Evolutionary conservation across 2,329 filamentous ascomycete genomes (phyloP).

Genomic region (Pyrenochaeta sp.): DNA sequence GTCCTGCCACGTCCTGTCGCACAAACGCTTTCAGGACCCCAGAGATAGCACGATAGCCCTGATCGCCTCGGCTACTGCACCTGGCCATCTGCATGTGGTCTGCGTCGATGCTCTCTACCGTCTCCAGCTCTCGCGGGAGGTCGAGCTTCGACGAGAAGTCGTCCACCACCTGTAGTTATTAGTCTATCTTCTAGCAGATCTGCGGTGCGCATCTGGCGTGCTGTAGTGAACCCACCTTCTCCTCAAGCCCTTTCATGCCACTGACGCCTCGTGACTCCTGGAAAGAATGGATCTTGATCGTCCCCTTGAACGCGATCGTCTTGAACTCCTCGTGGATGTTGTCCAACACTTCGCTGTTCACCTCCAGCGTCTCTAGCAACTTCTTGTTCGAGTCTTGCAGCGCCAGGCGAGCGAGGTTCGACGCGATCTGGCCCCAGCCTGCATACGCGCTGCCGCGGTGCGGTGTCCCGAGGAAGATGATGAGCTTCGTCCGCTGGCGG

Average conservation of each 20-base stretch:
- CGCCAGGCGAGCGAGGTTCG: conserved; percentile 43
- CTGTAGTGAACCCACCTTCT: no score
- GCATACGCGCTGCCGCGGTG: conserved; percentile 47
- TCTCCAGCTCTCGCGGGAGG: conserved; percentile 42
- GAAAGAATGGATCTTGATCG: conserved; percentile 52
- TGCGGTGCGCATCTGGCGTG: conserved; percentile 1
- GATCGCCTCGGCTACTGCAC: conserved; percentile 33
- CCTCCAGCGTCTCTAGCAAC: conserved; percentile 39
- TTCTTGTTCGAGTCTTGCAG: no score
- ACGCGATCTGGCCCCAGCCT: conserved; percentile 45
- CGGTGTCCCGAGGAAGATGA: conserved; percentile 54
- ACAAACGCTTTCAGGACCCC: conserved; percentile 38
- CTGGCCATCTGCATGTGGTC: conserved; percentile 52
- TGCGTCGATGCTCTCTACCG: conserved; percentile 50
- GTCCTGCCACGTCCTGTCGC: conserved; percentile 9
- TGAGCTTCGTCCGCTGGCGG: conserved; percentile 35
- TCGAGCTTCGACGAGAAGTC: conserved; percentile 54
- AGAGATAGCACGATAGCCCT: conserved; percentile 39
- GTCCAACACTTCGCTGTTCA: conserved; percentile 48
- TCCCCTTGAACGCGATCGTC: conserved; percentile 21
- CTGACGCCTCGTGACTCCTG: no score
- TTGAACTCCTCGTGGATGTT: conserved; percentile 50
- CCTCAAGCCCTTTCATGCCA: no score
- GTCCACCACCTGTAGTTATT: conserved; percentile 43
- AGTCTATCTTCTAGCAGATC: conserved; percentile 11